These are phyloP conservation scores for Casuarina cunninghamiana DNA, from an alignment of 306 rosid genomes.

Conservation along the genomic window DNA sequence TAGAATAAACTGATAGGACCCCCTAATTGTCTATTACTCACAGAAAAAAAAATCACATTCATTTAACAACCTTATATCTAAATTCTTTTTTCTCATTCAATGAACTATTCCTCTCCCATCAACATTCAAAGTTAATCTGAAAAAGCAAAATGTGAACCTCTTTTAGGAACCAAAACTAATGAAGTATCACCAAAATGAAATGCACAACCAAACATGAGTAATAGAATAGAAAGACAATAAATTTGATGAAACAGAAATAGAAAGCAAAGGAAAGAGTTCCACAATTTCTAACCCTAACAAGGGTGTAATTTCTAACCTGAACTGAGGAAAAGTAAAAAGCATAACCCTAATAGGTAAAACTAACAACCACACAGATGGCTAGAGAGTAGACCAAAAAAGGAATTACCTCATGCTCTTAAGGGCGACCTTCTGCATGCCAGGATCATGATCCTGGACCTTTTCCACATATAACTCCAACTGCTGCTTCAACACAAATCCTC, in stretches of 20 bases:
- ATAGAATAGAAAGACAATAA: not conserved
- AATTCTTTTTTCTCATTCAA: not conserved
- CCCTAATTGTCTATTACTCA: not conserved
- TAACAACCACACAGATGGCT: not conserved
- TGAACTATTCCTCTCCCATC: not conserved
- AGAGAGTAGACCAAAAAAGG: constrained; percentile 5
- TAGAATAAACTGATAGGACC: not conserved
- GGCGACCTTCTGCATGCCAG: constrained; percentile 78
- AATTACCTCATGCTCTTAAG: constrained; percentile 94
- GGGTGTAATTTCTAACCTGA: not conserved
- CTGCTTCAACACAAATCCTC: constrained; percentile 93
- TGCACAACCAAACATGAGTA: not conserved
- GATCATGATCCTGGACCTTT: constrained; percentile 92
- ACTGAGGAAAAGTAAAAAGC: not conserved
- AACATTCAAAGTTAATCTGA: constrained; percentile 14
- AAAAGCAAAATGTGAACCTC: not conserved
- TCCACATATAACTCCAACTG: constrained; percentile 91
- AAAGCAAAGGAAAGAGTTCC: no score
- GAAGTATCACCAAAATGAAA: not conserved
- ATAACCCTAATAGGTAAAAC: not conserved
- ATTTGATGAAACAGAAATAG: no score
- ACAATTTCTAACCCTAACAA: no score
- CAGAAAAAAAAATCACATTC: not conserved
- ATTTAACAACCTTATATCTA: not conserved
- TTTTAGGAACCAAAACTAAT: not conserved